Conservation (phyloP, 495 filamentous ascomycete genomes). For the Xylaria castorea region DNA sequence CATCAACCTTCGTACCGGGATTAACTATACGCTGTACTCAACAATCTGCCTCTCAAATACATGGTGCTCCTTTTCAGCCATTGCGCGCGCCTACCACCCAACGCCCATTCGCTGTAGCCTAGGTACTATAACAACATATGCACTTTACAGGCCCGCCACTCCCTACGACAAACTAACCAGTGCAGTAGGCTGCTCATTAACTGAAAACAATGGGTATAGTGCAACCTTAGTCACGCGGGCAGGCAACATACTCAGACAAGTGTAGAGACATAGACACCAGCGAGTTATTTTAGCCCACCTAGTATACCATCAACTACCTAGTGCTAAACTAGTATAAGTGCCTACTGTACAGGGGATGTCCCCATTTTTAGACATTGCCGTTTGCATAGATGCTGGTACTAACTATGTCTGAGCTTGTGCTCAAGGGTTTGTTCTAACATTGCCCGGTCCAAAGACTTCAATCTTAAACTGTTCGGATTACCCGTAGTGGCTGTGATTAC, state of each 20-base stretch:
- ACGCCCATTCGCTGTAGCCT: not conserved
- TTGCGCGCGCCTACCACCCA: not conserved
- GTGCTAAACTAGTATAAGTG: too few species aligned
- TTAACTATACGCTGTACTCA: not conserved
- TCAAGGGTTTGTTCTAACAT: not conserved
- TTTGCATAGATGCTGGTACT: not conserved
- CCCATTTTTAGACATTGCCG: not conserved
- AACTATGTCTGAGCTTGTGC: not conserved
- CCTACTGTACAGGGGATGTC: not conserved
- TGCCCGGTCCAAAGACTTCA: not conserved
- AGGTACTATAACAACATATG: not conserved
- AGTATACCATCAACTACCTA: too few species aligned
- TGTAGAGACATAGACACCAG: not conserved
- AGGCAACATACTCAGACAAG: too few species aligned
- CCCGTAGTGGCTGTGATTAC: not conserved
- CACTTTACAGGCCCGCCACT: not conserved
- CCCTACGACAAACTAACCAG: not conserved
- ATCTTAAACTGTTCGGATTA: not conserved
- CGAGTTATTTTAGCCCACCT: not conserved
- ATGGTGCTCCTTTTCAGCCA: not conserved
- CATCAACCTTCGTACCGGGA: not conserved
- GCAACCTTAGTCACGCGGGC: too few species aligned
- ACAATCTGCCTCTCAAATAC: not conserved
- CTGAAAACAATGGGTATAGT: not conserved
- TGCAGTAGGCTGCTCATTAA: not conserved